Evolutionary conservation across 805 yeast genomes (phyloP), one percentile per base, ranked within the genome.

Genomic region (Lipomyces yamadae): DNA sequence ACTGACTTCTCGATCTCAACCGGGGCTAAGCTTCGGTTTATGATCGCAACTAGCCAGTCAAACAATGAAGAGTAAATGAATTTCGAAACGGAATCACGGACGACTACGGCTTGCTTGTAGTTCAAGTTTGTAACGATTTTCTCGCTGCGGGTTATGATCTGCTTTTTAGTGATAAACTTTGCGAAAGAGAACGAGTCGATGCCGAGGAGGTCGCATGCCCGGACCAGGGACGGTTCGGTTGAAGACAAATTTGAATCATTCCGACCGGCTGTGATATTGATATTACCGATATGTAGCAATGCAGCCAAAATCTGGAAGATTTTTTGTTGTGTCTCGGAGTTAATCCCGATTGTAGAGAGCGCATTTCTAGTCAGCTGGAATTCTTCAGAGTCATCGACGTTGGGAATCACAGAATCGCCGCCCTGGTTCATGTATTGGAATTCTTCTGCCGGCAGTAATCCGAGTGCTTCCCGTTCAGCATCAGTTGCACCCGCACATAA

Each of bases 21-120:
- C 1, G 94, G 88, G 75, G 95, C 90, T 74, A 94, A 84, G 75
- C 92, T 96, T 30, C 84, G 77, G 78, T 94, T 94, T 70, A 92
- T 90, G 72, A 87, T 88, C 60, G 85, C 87, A 32, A 93, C 98
- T 67, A 94, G 85, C 99, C 99, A 94, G 76, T 94, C 98, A 73
- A 94, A 94, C 68, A 95, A 80, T 2, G 97, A 90, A 2, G 98
- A 87, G 79, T 95, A 94, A 60, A 95, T 89, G 77, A 89, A 94
- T 78, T 94, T 94, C 60, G 98, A 92, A 62, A 94, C 96, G n/a
- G 99, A 95, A 79, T 94, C 98, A 75, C 97, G 87, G 13, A 97
- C 94, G 37, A 93, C 97, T 33, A 86, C 73, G 7, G 98, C 96
- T 76, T 93, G 97, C 73, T 86, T 86, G 76, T 86, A 89, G 73